These are phyloP conservation scores for Theobroma cacao DNA, from an alignment of 345 rosid genomes.

Conservation along the genomic window DNA sequence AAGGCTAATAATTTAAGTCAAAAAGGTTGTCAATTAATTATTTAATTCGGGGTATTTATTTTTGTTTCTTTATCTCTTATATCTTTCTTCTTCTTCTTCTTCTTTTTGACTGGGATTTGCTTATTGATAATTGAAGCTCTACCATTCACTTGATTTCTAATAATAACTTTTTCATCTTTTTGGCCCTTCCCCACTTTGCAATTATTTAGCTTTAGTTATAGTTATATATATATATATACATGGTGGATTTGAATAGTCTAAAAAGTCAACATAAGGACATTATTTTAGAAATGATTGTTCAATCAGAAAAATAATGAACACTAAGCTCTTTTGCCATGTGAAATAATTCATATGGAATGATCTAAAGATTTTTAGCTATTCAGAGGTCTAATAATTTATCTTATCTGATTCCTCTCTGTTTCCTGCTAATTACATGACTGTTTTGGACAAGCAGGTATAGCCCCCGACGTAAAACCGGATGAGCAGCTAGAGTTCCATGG, in stretches of 20 bases:
- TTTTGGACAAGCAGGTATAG: constrained; percentile 49
- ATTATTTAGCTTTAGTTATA: not conserved
- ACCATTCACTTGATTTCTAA: not conserved
- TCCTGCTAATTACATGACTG: not conserved
- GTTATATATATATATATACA: too few relatives aligned
- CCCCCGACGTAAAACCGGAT: constrained; percentile 53
- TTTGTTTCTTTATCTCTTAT: not conserved
- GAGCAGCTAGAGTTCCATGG: constrained; percentile 47
- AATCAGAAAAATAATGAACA: too few relatives aligned
- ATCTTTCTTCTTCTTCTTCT: not conserved
- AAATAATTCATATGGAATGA: not conserved
- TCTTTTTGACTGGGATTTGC: not conserved
- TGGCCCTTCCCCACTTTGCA: not conserved
- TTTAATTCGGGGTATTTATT: not conserved
- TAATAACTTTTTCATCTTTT: not conserved
- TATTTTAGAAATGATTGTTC: too few relatives aligned
- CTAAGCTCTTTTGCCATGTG: not conserved
- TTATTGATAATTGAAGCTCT: constrained; percentile 8
- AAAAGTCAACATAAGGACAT: not conserved
- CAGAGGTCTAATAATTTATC: not conserved
- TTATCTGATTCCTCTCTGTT: not conserved
- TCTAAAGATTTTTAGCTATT: not conserved
- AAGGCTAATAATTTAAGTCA: not conserved
- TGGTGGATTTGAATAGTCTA: not conserved
- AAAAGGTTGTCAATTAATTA: not conserved